Base-by-base conservation (phyloP, 345 rosid species). In the Aethionema arabicum region DNA sequence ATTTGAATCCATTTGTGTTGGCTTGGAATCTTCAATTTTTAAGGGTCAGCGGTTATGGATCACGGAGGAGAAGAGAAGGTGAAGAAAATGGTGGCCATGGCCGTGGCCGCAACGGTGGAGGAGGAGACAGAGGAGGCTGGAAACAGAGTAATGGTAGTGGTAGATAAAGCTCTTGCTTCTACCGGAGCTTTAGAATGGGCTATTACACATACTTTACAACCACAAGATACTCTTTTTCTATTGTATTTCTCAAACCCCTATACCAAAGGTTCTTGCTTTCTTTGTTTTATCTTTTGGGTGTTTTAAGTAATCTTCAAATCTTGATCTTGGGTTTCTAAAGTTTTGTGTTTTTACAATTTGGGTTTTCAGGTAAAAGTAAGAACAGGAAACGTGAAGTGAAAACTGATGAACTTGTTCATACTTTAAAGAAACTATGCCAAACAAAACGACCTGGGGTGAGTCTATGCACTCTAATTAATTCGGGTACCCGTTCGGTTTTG, bases 141-240 rank as follows among this genome's bases (percentile, higher is more conserved):
- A 4, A 85, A 81, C 68, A 89, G 73, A 72, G 95, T 92, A 14
- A 86, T 89, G 98, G 96, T 88, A 66, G 91, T 86, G 54, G 89
- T 83, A 32, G 93, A 87, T 56, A 77, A 87, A 33, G 86, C 80
- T 40, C 61, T 75, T 38, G 95, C 86, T 56, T 80, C 95, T 2
- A 80, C 72, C 15, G 90, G 82, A 41, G 96, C 96, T 29, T 87
- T 89, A 50, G 95, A 92, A 68, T 86, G 98, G 98, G 83, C 93
- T 11, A 72, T 92, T 21, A 74, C 91, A n/a, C 93, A 83, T 52
- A 65, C 88, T 33, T 62, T 92, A 61, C 87, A 82, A 52, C 44
- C 49, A 61, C 80, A 81, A 12, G 91, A 86, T 52, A 72, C 80
- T 55, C 67, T 91, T 11, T 65, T 86, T 74, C 89, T 92, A 35